These are phyloP conservation scores for Plectosphaerella plurivora DNA, from an alignment of 2,329 filamentous ascomycete genomes.

Conservation along the genomic window DNA sequence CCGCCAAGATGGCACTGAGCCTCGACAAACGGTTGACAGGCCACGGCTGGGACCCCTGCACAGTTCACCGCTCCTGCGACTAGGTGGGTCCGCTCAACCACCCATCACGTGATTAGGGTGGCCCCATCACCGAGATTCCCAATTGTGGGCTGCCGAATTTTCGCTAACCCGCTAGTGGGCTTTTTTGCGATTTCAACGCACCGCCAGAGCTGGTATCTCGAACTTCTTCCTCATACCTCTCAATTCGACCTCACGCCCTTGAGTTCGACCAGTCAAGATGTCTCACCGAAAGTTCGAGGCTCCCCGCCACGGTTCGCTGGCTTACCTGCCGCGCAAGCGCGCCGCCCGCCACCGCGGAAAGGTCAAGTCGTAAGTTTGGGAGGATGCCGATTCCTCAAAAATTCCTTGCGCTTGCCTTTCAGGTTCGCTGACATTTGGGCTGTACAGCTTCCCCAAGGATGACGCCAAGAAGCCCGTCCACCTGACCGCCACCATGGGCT, in stretches of 20 bases:
- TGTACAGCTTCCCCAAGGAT: conserved; percentile 94
- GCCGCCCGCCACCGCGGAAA: conserved; percentile 92
- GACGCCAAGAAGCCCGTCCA: conserved; percentile 99
- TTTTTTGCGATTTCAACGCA: neutral
- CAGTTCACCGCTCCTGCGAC: no score
- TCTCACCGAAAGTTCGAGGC: conserved; percentile 59
- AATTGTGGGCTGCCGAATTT: no score
- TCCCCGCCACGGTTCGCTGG: conserved; percentile 91
- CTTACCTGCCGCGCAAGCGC: conserved; percentile 85
- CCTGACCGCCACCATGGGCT: conserved; percentile 96
- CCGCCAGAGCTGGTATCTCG: neutral
- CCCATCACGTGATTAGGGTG: conserved; percentile 9
- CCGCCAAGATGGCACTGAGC: no score
- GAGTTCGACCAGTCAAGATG: conserved; percentile 14
- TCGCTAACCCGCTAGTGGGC: neutral
- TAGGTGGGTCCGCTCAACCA: neutral
- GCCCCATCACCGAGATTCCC: no score
- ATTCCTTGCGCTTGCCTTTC: neutral
- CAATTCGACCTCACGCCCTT: conserved; percentile 3
- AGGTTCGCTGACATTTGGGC: conserved; percentile 13
- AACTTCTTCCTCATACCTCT: conserved; percentile 4
- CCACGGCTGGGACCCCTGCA: no score
- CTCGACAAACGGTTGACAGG: no score
- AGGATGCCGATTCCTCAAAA: conserved; percentile 4
- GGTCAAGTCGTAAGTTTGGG: conserved; percentile 83